Percentiles rank a stretch among this genome's conserved stretches.
Evolutionary conservation across 495 filamentous ascomycete species (phyloP).

Genomic region (Trichoderma gamsii): DNA sequence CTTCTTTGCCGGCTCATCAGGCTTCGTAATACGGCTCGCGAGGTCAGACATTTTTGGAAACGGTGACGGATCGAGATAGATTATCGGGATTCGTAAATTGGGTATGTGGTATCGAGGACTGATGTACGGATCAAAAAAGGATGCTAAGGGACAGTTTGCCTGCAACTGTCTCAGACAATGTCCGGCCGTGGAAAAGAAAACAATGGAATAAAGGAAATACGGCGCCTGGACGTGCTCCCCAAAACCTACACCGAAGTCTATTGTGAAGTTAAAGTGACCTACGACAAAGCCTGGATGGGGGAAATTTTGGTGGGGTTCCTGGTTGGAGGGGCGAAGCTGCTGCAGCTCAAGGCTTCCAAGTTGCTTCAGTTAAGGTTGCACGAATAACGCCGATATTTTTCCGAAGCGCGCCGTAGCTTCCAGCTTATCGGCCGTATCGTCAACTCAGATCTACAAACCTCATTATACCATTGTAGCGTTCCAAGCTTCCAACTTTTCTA

Average conservation of each 20-base stretch:
- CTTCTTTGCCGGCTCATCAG: conserved; percentile 24
- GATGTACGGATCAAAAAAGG: background rate
- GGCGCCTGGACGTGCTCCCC: background rate
- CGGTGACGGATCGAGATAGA: background rate
- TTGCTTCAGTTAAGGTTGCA: background rate
- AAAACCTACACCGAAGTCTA: conserved; percentile 4
- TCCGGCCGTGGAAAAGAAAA: background rate
- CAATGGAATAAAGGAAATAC: background rate
- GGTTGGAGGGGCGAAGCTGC: conserved; percentile 8
- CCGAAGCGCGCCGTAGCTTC: background rate
- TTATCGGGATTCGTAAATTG: conserved; percentile 15
- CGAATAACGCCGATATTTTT: background rate
- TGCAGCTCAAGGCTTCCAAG: background rate
- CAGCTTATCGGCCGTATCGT: background rate
- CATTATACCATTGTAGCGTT: background rate
- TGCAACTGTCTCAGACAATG: background rate
- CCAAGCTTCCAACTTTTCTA: background rate
- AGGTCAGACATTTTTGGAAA: conserved; percentile 43
- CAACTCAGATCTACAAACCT: too few relatives aligned
- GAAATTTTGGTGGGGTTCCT: conserved; percentile 20
- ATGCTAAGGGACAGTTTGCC: background rate
- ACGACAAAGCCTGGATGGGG: background rate
- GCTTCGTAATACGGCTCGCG: conserved; percentile 55
- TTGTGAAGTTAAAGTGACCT: conserved; percentile 1
- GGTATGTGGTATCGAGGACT: background rate